Base-by-base conservation (phyloP, 2,329 filamentous ascomycete species). In the Coniochaeta sp. region DNA sequence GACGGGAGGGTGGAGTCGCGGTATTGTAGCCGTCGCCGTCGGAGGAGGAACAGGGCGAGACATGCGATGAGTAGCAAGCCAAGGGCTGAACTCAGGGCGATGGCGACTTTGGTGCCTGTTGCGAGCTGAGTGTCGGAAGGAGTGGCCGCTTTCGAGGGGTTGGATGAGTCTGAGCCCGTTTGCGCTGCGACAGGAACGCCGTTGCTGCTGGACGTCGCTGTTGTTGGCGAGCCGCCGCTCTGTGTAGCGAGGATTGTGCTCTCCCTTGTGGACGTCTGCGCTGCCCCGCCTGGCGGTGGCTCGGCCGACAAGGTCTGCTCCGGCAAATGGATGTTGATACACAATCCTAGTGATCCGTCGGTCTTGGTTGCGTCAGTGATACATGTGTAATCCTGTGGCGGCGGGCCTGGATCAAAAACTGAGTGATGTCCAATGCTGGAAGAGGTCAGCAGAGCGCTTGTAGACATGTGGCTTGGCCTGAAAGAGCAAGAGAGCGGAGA, bases 31-130 rank as follows among this genome's bases (percentile, higher is more conserved):
- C 60, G 62, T 12, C 65, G 62, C 6, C 66, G 63, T 14, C 67
- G 67, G 10, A 73, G 52, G 2, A 73, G 58, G 46, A 70, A 70
- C 3, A 73, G 56, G 2, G 69, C 51, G 14, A 74, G 56, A 9
- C 64, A 63, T 9, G 68, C 50, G 3, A 77, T 51, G 3, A 68
- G 60, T 13, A 73, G 53, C 10, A 73, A 55, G 4, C 60, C 69
- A n/a, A 75, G 58, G 3, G 70, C 57, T 1, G 69, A 67, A 48
- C 70, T 71, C 10, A 77, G 57, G 4, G 65, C 71, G 48, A 80
- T 71, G 28, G 75, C 73, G 3, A 70, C 68, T 52, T 72, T 77
- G 45, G 69, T 66, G 2, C 70, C 71, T 1, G 61, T 57, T 1
- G 73, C 64, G 6, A 77, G 61, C 3, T 55, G 57, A 20, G 53